Conservation (phyloP, 1,284 basidiomycete genomes). For the Ceratobasidium sp. region DNA sequence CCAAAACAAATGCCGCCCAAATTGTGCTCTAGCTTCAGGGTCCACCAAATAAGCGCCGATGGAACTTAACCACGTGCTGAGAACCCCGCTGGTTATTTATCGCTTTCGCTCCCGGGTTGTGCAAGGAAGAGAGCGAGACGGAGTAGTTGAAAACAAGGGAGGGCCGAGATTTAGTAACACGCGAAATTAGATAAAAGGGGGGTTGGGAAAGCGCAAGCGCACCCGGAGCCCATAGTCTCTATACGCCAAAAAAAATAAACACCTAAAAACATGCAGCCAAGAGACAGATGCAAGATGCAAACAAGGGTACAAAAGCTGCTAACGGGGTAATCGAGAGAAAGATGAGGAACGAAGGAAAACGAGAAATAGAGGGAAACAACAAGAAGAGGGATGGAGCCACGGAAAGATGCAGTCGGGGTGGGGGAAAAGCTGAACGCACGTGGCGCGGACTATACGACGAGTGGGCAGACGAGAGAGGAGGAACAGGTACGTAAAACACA, state of each 20-base stretch:
- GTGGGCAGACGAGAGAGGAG: slow-evolving; percentile 14
- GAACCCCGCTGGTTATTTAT: no score
- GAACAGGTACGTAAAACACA: not conserved
- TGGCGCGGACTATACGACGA: slow-evolving; percentile 18
- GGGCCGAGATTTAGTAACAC: not conserved
- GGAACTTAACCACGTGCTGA: slow-evolving; percentile 17
- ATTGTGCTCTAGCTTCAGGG: not conserved
- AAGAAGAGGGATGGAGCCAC: not conserved
- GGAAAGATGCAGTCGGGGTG: slow-evolving; percentile 15
- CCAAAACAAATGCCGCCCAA: not conserved
- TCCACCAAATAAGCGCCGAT: not conserved
- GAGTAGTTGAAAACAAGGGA: no score
- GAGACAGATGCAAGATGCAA: slow-evolving; percentile 14
- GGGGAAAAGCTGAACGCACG: slow-evolving; percentile 5
- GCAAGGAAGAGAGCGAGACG: not conserved
- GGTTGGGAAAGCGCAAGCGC: slow-evolving; percentile 13
- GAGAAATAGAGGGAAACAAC: not conserved
- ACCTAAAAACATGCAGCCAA: not conserved
- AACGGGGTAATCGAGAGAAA: slow-evolving; percentile 12
- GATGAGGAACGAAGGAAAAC: not conserved
- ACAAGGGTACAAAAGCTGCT: slow-evolving; percentile 10
- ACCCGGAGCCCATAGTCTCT: slow-evolving; percentile 17
- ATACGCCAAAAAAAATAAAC: slow-evolving; percentile 6
- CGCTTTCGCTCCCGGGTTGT: slow-evolving; percentile 10
- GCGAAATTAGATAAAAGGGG: not conserved